Evolutionary conservation across 768 basidiomycete species (phyloP), one percentile per base, ranked within the genome.

Genomic region (Fomitopsis serialis): DNA sequence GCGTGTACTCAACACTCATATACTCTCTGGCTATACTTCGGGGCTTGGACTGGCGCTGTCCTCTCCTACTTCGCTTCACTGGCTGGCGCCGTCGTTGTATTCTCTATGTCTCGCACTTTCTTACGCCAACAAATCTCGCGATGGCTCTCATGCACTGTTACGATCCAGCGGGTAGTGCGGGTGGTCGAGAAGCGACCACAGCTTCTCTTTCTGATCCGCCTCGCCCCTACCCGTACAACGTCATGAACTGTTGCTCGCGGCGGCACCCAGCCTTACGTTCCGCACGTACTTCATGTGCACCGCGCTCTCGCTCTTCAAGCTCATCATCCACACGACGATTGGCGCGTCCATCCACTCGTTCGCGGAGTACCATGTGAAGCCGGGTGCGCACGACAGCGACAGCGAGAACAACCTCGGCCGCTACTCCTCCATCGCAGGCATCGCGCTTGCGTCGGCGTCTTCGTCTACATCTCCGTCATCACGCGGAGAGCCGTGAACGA

Each of bases 1-100:
- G 45, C 94, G 94, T 97, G 52, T 97, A 96, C 72, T 94, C 91
- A 60, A 96, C 94, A 0, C 77, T 97, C 70, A 94, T 96, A 82
- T 92, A 59, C 76, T 97, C 60, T 89, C 92, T 42, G 93, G 93
- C 22, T 96, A 96, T 68, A 92, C 92, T 11, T 85, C 64, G 92
- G 92, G 48, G 77, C 89, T 21, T 86, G 84, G 83, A 77, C 78
- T 44, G 94, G 93, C 59, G 91, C 91, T 54, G 70, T 89, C 59
- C 82, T 97, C 65, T 93, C 90, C 32, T 97, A 96, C 69, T 74
- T 80, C 54, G 89, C 93, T 10, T 92, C 94, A 7, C 81, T 97
- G 42, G 72, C 80, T 1, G 93, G 94, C 52, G 93, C 93, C 13
- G 72, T 95, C 48, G 73, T 81, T 62, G 94, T 97, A 23, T 97